phyloP scores from a whole-genome alignment of 2,329 filamentous ascomycete species.

The Fusarium sp. region DNA sequence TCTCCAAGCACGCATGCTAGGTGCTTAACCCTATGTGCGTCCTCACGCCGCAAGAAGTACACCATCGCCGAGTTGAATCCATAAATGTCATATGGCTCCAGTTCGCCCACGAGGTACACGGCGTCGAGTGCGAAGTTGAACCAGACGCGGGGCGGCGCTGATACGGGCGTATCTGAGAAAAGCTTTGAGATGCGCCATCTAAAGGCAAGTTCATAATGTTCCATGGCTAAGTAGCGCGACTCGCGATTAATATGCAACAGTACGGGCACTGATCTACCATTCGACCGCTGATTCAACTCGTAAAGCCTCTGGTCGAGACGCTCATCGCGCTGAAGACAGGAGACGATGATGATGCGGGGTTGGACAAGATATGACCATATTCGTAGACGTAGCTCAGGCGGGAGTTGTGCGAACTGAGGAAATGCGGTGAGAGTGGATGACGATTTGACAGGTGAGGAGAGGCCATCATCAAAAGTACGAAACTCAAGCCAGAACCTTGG shows the following conservation, averaged over 20 bases:
- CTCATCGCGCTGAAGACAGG: constrained; percentile 57
- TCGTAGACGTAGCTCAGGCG: constrained; percentile 63
- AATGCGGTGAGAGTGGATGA: constrained; percentile 48
- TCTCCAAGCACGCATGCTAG: constrained; percentile 62
- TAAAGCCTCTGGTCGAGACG: constrained; percentile 48
- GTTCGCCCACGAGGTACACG: constrained; percentile 64
- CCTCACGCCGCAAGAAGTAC: constrained; percentile 62
- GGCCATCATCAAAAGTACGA: constrained; percentile 60
- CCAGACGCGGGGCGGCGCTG: constrained; percentile 58
- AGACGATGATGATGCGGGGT: constrained; percentile 62
- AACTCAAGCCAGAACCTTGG: constrained; percentile 63
- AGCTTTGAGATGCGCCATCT: constrained; percentile 62
- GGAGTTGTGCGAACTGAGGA: constrained; percentile 58
- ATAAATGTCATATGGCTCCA: constrained; percentile 63
- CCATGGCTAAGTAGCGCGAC: constrained; percentile 58
- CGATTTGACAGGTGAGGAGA: constrained; percentile 38
- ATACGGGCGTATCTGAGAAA: constrained; percentile 54
- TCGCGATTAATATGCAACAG: constrained; percentile 63
- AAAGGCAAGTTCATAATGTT: constrained; percentile 63
- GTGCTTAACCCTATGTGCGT: constrained; percentile 60
- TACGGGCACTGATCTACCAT: constrained; percentile 54
- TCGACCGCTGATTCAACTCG: constrained; percentile 49
- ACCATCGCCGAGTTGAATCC: constrained; percentile 65
- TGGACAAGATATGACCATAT: constrained; percentile 63
- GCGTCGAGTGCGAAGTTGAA: constrained; percentile 65